Evolutionary conservation across 768 basidiomycete genomes (phyloP), one percentile per base, ranked within the genome.

Genomic region (Xanthoconium stramineum): DNA sequence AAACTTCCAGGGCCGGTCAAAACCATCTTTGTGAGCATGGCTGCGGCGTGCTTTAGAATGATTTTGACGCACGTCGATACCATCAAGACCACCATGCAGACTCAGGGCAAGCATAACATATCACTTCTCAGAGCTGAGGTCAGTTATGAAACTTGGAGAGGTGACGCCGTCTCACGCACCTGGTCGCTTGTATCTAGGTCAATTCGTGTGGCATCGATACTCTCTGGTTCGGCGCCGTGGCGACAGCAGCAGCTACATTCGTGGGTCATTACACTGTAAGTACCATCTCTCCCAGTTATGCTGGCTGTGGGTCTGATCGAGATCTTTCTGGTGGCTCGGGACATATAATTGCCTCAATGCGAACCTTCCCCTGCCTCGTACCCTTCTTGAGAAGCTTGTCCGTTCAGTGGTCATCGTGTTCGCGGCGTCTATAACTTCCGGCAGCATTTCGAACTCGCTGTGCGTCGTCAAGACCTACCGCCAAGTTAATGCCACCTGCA

Each of bases 381-480:
- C 72, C 15, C 20, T 83, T 13, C 19, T 82, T 0, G 75, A 85
- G 63, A 85, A 82, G 58, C 83, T 97, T 35, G 57, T 74, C 2
- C 85, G 96, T 17, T 88, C 92, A 44, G 94, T 94, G 0, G 82
- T 94, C 69, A 97, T 98, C 60, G 96, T 94, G 1, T 98, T 98
- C 71, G 78, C 75, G 32, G 92, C 94, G 1, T 92, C 91, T 6
- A 77, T 97, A 50, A 78, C 85, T 3, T 94, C 91, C 12, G 96
- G 98, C 67, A 89, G 86, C 2, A 67, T 89, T 40, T 91, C 89
- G 43, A 98, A 98, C 75, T 92, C 88, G 6, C 76, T 98, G 2
- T 83, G 93, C 19, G 95, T 98, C 3, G 74, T 98, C 67, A 98
- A 98, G 80, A 98, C 96, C 0, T 98, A 97, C 73, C 78, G 95